Evolutionary conservation across 768 basidiomycete genomes (phyloP).

Genomic region (Trametes villosa): DNA sequence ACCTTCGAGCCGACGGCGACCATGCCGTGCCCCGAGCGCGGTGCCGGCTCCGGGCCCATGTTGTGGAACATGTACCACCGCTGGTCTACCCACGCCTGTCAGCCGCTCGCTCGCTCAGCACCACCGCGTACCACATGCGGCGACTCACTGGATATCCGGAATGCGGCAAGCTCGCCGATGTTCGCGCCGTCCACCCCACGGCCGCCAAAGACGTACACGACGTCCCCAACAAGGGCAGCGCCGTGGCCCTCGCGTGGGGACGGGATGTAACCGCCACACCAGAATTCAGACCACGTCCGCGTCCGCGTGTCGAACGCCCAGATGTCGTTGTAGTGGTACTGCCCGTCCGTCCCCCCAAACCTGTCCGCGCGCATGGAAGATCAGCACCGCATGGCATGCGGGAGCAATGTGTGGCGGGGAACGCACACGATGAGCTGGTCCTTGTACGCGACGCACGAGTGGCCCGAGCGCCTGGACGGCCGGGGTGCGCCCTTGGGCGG

Average conservation of each 20-base stretch:
- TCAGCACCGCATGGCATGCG: neutral
- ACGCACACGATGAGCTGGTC: slow-evolving; percentile 43
- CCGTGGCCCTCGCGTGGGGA: slow-evolving; percentile 93
- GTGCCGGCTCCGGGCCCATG: slow-evolving; percentile 94
- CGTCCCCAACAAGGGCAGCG: slow-evolving; percentile 90
- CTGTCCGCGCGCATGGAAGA: slow-evolving; percentile 42
- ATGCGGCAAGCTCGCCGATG: slow-evolving; percentile 87
- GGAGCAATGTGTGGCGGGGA: neutral
- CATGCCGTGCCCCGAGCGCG: slow-evolving; percentile 95
- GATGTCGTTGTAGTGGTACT: slow-evolving; percentile 97
- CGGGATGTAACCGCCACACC: slow-evolving; percentile 92
- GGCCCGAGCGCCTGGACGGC: slow-evolving; percentile 85
- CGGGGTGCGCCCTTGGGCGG: slow-evolving; percentile 51
- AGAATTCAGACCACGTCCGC: slow-evolving; percentile 82
- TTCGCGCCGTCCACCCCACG: slow-evolving; percentile 95
- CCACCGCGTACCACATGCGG: neutral
- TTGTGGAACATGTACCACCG: slow-evolving; percentile 99
- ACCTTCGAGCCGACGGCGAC: slow-evolving; percentile 83
- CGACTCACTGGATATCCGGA: slow-evolving; percentile 88
- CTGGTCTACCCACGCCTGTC: slow-evolving; percentile 58
- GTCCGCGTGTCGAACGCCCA: slow-evolving; percentile 88
- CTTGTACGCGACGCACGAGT: slow-evolving; percentile 77
- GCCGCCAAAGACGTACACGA: slow-evolving; percentile 95
- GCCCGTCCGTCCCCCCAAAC: slow-evolving; percentile 98
- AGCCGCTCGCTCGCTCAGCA: neutral